Percentiles rank a stretch among this genome's conserved stretches.
These are phyloP conservation scores for Ammopiptanthus mongolicus DNA, from an alignment of 306 rosid species.

Conservation along the genomic window DNA sequence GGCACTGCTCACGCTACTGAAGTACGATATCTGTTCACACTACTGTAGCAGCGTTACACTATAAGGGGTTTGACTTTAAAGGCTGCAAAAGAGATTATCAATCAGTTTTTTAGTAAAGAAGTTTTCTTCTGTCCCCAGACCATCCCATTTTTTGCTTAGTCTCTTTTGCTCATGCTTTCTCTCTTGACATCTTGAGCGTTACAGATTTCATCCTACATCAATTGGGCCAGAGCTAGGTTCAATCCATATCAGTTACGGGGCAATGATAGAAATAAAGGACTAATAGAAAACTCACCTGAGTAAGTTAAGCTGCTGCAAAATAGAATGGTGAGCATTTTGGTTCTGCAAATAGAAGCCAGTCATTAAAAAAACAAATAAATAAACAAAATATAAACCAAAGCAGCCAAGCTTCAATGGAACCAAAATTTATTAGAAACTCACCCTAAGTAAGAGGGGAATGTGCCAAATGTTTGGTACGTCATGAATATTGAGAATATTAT, in stretches of 20 bases:
- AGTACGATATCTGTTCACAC: neutral
- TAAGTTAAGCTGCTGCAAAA: slow-evolving; percentile 82
- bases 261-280: neutral
- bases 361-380: slow-evolving; percentile 14
- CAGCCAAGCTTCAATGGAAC: slow-evolving; percentile 18
- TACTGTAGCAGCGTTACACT: neutral
- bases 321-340: slow-evolving; percentile 85
- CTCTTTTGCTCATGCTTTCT: neutral
- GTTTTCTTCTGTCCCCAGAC: neutral
- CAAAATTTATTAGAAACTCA: slow-evolving; percentile 35
- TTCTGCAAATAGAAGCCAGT: slow-evolving; percentile 48
- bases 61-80: neutral
- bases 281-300: slow-evolving; percentile 41
- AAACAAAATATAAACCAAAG: slow-evolving; percentile 15
- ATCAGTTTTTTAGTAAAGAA: neutral
- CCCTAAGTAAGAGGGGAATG: slow-evolving; percentile 88
- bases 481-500: slow-evolving; percentile 86
- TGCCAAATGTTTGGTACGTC: slow-evolving; percentile 99
- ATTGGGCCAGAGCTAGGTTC: neutral
- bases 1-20: neutral
- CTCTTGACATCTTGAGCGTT: neutral
- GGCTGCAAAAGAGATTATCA: neutral
- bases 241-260: neutral
- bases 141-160: neutral
- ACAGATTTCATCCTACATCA: neutral